Evolutionary conservation across 306 rosid species (phyloP).

Genomic region (Prinsepia uniflora): DNA sequence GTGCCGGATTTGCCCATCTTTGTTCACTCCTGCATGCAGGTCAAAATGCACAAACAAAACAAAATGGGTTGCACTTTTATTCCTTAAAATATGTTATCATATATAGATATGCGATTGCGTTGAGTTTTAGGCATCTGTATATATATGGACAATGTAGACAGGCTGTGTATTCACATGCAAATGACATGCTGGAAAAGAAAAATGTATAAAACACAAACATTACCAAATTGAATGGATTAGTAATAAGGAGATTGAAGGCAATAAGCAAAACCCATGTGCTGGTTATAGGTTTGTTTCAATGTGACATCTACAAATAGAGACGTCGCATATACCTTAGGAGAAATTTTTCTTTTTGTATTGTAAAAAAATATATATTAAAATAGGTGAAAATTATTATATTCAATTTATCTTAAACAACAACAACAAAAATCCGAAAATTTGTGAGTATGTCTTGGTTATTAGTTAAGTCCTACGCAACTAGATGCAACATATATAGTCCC

Average conservation of each 20-base stretch:
- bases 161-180: background rate
- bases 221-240: background rate
- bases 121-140: background rate
- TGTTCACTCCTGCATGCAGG: constrained; percentile 62
- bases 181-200: background rate
- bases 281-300: constrained; percentile 26
- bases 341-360: no score
- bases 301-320: constrained; percentile 24
- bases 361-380: background rate
- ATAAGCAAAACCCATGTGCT: constrained; percentile 21
- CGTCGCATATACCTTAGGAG: background rate
- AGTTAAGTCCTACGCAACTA: background rate
- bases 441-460: background rate
- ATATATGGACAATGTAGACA: background rate
- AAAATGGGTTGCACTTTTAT: background rate
- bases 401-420: background rate
- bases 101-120: background rate
- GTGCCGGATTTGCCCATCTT: constrained; percentile 82
- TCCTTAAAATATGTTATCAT: background rate
- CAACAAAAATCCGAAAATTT: background rate
- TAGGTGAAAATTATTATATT: background rate
- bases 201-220: background rate
- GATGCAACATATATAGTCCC: no score
- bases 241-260: background rate
- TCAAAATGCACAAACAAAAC: constrained; percentile 1